phyloP scores from a whole-genome alignment of 2,329 filamentous ascomycete genomes.

The Diaporthe capsici region DNA sequence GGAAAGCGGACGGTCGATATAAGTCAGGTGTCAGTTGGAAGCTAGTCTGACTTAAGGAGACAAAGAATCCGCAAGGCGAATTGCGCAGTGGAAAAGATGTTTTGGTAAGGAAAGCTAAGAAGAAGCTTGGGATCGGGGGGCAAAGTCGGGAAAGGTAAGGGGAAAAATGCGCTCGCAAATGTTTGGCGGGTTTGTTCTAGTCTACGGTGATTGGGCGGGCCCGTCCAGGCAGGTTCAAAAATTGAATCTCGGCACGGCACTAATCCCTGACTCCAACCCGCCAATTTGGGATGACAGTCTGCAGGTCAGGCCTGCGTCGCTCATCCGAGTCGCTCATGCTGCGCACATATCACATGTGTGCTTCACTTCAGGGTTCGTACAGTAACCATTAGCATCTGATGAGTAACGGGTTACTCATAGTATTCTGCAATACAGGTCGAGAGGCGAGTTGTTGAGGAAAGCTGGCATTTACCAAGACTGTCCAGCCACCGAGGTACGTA shows the following conservation, averaged over 20 bases:
- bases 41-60: constrained; percentile 3
- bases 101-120: constrained; percentile 11
- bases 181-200: constrained; percentile 23
- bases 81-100: constrained; percentile 8
- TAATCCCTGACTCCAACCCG: constrained; percentile 26
- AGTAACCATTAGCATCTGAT: not conserved
- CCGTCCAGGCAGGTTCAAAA: constrained; percentile 4
- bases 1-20: not conserved
- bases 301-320: constrained; percentile 12
- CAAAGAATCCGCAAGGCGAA: constrained; percentile 3
- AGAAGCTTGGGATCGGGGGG: constrained; percentile 17
- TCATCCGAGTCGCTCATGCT: not conserved
- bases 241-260: constrained; percentile 26
- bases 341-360: not conserved
- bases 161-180: constrained; percentile 32
- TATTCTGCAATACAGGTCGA: not conserved
- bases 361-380: not conserved
- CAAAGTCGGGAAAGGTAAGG: constrained; percentile 8
- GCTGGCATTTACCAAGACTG: not conserved
- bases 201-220: constrained; percentile 11
- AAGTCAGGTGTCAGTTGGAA: not conserved
- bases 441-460: not conserved
- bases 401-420: not conserved
- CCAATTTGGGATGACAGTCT: constrained; percentile 28
- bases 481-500: constrained; percentile 6